Conservation (phyloP, 345 rosid genomes). For the Physaria fendleri region DNA sequence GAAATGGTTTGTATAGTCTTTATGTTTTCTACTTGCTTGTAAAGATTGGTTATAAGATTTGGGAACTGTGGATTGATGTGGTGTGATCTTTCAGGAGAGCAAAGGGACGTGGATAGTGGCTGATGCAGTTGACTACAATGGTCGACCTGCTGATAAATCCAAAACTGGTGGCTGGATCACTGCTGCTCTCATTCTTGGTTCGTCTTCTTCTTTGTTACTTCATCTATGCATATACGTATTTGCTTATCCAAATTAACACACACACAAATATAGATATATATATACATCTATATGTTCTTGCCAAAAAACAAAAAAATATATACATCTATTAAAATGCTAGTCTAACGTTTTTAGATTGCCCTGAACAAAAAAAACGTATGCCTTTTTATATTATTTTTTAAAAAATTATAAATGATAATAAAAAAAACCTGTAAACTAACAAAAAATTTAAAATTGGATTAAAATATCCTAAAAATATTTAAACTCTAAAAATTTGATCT, state of each 20-base stretch:
- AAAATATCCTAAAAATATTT: no score
- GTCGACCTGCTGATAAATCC: slow-evolving; percentile 51
- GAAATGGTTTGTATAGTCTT: slow-evolving; percentile 18
- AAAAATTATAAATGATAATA: no score
- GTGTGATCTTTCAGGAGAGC: slow-evolving; percentile 36
- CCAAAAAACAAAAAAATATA: no score
- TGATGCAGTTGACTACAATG: slow-evolving; percentile 52
- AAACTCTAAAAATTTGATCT: no score
- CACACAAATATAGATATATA: neutral
- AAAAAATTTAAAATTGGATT: no score
- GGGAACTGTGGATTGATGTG: slow-evolving; percentile 2
- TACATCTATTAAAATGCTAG: no score
- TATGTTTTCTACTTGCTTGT: neutral
- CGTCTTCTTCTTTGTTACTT: neutral
- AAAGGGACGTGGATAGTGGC: slow-evolving; percentile 34
- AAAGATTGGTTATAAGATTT: slow-evolving; percentile 6
- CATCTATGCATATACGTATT: neutral
- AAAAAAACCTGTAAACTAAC: no score
- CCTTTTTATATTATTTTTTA: no score
- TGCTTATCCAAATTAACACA: no score
- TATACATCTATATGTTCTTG: no score
- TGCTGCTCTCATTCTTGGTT: slow-evolving; percentile 64
- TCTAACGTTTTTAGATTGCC: no score
- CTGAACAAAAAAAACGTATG: no score
- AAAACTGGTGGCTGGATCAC: slow-evolving; percentile 66